These are phyloP conservation scores for Phytophthora constricta DNA, from an alignment of 352 stramenopile genomes.

Conservation along the genomic window DNA sequence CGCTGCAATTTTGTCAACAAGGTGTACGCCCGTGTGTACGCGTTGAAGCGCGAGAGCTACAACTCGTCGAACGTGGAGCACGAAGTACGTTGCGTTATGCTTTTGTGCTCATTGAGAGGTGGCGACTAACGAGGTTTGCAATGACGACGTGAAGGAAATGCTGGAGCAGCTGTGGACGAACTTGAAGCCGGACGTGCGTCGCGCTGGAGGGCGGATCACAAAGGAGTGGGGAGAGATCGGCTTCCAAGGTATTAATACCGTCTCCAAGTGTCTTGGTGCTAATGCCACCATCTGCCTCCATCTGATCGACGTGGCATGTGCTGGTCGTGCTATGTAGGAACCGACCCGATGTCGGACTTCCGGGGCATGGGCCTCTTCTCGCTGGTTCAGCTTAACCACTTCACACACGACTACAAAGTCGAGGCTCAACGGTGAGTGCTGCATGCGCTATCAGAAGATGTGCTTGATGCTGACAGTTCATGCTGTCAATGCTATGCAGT, in stretches of 20 bases:
- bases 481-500: slow-evolving; percentile 28
- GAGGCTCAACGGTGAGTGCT: slow-evolving; percentile 70
- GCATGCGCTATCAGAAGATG: not conserved
- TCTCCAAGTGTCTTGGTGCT: no score
- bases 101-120: no score
- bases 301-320: not conserved
- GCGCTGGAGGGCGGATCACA: slow-evolving; percentile 76
- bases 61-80: slow-evolving; percentile 68
- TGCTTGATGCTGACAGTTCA: not conserved
- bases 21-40: slow-evolving; percentile 60
- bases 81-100: slow-evolving; percentile 46
- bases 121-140: not conserved
- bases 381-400: slow-evolving; percentile 78
- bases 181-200: slow-evolving; percentile 81
- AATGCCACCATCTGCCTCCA: not conserved
- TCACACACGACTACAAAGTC: slow-evolving; percentile 73
- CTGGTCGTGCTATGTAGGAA: slow-evolving; percentile 51
- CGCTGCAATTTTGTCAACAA: slow-evolving; percentile 82
- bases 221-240: slow-evolving; percentile 91
- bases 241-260: slow-evolving; percentile 75
- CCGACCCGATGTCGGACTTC: slow-evolving; percentile 88
- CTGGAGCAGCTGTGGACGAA: slow-evolving; percentile 84
- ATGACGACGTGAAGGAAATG: slow-evolving; percentile 45
- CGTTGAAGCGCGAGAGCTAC: slow-evolving; percentile 73
- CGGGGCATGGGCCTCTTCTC: slow-evolving; percentile 84